Percentiles rank a stretch among this genome's conserved stretches.
These are phyloP conservation scores for Ogataea neopini DNA, from an alignment of 805 yeast genomes.

Conservation along the genomic window DNA sequence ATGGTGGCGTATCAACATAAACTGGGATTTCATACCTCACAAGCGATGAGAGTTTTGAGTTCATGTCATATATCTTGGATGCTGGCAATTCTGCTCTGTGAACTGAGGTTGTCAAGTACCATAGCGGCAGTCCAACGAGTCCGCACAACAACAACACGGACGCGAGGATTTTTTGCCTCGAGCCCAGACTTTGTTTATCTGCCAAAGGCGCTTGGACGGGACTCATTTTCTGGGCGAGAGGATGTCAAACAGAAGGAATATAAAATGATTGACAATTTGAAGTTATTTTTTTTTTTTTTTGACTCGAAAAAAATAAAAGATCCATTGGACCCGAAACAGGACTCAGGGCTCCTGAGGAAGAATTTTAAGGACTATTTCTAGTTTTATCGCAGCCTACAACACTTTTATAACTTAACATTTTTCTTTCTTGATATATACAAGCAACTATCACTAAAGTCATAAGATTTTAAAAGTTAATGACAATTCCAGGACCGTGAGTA, in stretches of 20 bases:
- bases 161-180: slow-evolving; percentile 25
- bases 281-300: neutral
- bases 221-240: neutral
- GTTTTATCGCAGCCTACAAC: no score
- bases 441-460: neutral
- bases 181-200: slow-evolving; percentile 6
- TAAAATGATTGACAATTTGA: neutral
- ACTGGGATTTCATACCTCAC: slow-evolving; percentile 44
- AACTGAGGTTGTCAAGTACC: slow-evolving; percentile 60
- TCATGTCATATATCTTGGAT: slow-evolving; percentile 37
- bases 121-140: slow-evolving; percentile 57
- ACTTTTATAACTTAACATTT: neutral
- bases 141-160: slow-evolving; percentile 31
- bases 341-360: no score
- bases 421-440: slow-evolving; percentile 3
- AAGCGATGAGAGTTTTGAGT: slow-evolving; percentile 25
- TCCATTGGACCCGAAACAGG: no score
- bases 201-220: slow-evolving; percentile 2
- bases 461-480: slow-evolving; percentile 48
- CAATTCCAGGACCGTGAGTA: slow-evolving; percentile 79
- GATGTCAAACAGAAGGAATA: neutral
- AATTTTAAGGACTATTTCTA: no score
- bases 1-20: slow-evolving; percentile 38
- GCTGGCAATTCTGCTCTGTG: slow-evolving; percentile 63
- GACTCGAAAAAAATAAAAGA: neutral